phyloP scores from a whole-genome alignment of 176 grass and related monocot species.

The Pharus latifolius region DNA sequence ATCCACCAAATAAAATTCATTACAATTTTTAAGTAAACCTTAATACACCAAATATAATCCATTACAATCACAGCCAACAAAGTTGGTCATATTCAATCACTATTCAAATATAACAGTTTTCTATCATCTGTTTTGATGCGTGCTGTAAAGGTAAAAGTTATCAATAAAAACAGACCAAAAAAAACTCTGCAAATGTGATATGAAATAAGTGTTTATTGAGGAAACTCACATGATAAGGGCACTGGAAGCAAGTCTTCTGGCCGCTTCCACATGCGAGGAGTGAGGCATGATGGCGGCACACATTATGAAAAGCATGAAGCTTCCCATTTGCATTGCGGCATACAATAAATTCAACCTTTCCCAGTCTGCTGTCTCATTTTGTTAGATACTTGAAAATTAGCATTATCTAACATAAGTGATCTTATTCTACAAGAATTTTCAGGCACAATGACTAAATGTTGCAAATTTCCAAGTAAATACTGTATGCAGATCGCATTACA shows the following conservation, averaged over 20 bases:
- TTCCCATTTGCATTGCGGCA: slow-evolving; percentile 57
- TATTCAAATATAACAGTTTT: too few relatives aligned
- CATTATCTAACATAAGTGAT: slow-evolving; percentile 4
- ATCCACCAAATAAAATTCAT: too few relatives aligned
- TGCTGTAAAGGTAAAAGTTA: too few relatives aligned
- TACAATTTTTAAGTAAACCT: too few relatives aligned
- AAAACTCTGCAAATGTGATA: background rate
- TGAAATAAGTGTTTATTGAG: background rate
- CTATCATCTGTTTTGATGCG: too few relatives aligned
- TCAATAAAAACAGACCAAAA: background rate
- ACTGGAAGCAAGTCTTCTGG: slow-evolving; percentile 88
- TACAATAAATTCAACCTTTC: slow-evolving; percentile 74
- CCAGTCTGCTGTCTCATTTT: slow-evolving; percentile 48
- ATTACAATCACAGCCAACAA: too few relatives aligned
- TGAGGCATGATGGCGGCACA: slow-evolving; percentile 82
- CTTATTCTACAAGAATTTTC: background rate
- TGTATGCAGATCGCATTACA: background rate
- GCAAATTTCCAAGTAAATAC: background rate
- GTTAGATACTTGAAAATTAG: slow-evolving; percentile 34
- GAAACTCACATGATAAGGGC: slow-evolving; percentile 87
- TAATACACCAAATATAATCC: too few relatives aligned
- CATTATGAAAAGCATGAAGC: slow-evolving; percentile 85
- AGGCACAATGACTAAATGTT: background rate
- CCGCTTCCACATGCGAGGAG: slow-evolving; percentile 70
- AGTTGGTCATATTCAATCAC: too few relatives aligned